Evolutionary conservation across 768 basidiomycete species (phyloP), one percentile per base, ranked within the genome.

Genomic region (Russula sp.): DNA sequence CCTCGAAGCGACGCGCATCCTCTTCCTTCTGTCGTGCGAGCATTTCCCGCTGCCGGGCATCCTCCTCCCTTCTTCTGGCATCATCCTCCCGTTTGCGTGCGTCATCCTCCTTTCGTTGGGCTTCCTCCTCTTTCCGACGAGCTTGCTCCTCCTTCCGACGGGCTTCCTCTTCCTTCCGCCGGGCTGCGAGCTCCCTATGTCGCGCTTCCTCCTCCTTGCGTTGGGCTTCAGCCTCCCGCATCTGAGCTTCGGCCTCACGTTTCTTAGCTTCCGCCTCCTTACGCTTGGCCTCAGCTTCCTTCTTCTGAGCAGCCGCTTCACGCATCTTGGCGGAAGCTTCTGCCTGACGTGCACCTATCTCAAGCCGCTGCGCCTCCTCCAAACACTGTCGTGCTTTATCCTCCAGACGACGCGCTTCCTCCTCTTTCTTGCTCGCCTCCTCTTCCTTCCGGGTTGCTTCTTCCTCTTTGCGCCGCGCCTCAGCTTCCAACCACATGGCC

Each of bases 21-120:
- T 69, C 65, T 4, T 75, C 72, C 59, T 73, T 75, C 45, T 67
- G 46, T 46, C 61, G 69, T 22, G 68, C 69, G 43, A 66, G 52
- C 16, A 67, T 72, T 50, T 76, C 75, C 58, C 69, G 39, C 41
- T 53, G 59, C 39, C 67, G 59, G 5, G 70, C 67, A 7, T 70
- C 67, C 42, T 71, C 70, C 56, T 70, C 70, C 45, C 59, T 59
- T 29, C 69, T 68, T 56, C 59, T 67, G 1, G 72, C 68, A 32
- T 78, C 78, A 18, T 76, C 76, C 32, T 72, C 77, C 50, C 68
- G 75, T 66, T 60, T 72, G 63, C 67, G 71, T 38, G 74, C 59
- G 5, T 73, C 72, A 38, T 72, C 73, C 57, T 76, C 74, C 42
- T 60, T 67, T 53, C 54, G 61, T 57, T 52, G 66, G 9, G 70